Evolutionary conservation across 495 filamentous ascomycete genomes (phyloP), one percentile per base, ranked within the genome.

Genomic region (Pyrenula aspistea): DNA sequence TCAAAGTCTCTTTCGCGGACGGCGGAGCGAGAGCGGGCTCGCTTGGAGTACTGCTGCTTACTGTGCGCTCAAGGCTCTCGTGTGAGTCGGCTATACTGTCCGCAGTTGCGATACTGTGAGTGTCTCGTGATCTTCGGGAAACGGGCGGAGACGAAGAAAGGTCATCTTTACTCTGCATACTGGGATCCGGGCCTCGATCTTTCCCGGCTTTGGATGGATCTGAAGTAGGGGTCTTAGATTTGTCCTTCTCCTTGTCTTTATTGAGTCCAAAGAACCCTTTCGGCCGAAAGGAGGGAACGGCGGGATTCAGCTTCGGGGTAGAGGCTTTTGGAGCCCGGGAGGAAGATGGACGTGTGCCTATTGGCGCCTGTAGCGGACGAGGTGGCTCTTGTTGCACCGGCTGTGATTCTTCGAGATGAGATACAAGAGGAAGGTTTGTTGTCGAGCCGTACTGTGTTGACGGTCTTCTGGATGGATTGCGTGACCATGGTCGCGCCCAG

Each of bases 51-150:
- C 82, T 81, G 57, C 85, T 87, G 49, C 80, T 79, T 42, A 42
- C 31, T 42, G 84, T 75, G 53, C 77, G 77, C 49, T 90, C 87
- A 25, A 90, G 69, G n/a, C 84, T 87, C 58, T 90, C 87, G 56
- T 82, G 77, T 2, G 87, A 90, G 58, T 89, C 87, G 2, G 84
- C 78, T 15, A 81, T 63, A 2, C 82, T 84, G 20, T 79, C 78
- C 54, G 81, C 81, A 22, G 82, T 85, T n/a, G 73, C 74, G 25
- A 83, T 68, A 0, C 79, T 81, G 56, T 81, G 81, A 50, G 76
- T 74, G 60, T 83, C 80, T 25, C 78, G 69, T 10, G 87, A 90
- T 49, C 73, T 75, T 42, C 85, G 83, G 24, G 83, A 76, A 24
- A 84, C 81, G 0, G 77, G 73, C 2, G 83, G 79, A 25, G 84